These are phyloP conservation scores for Eruca vesicaria DNA, from an alignment of 441 rosid species.

Conservation along the genomic window DNA sequence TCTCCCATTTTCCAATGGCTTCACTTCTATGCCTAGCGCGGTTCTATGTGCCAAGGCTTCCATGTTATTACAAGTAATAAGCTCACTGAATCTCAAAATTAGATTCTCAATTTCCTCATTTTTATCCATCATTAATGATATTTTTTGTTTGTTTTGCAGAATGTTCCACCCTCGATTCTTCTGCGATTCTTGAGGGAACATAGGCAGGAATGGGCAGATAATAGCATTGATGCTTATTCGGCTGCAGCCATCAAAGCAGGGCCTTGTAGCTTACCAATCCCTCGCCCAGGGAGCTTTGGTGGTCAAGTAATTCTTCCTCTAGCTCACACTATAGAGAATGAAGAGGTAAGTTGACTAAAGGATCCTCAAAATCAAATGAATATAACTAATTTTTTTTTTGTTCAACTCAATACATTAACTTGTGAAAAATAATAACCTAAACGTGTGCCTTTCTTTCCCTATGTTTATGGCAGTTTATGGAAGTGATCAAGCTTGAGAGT, in stretches of 20 bases:
- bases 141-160: conserved; percentile 38
- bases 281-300: conserved; percentile 58
- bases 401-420: neutral
- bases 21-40: conserved; percentile 58
- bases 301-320: conserved; percentile 77
- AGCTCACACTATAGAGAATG: conserved; percentile 71
- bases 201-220: conserved; percentile 81
- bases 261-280: conserved; percentile 58
- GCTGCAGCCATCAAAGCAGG: conserved; percentile 66
- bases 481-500: conserved; percentile 71
- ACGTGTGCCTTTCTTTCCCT: neutral
- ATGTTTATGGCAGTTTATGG: conserved; percentile 50
- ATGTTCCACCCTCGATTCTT: conserved; percentile 71
- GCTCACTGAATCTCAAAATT: neutral
- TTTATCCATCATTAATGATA: neutral
- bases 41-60: conserved; percentile 74
- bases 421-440: neutral
- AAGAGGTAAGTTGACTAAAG: conserved; percentile 50
- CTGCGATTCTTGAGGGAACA: conserved; percentile 69
- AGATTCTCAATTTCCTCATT: neutral
- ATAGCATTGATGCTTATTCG: conserved; percentile 67
- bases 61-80: conserved; percentile 62
- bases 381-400: neutral
- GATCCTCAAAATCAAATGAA: neutral
- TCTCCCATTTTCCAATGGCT: conserved; percentile 53